phyloP scores from a whole-genome alignment of 148 eudicot species.

The Pharnaceum exiguum region DNA sequence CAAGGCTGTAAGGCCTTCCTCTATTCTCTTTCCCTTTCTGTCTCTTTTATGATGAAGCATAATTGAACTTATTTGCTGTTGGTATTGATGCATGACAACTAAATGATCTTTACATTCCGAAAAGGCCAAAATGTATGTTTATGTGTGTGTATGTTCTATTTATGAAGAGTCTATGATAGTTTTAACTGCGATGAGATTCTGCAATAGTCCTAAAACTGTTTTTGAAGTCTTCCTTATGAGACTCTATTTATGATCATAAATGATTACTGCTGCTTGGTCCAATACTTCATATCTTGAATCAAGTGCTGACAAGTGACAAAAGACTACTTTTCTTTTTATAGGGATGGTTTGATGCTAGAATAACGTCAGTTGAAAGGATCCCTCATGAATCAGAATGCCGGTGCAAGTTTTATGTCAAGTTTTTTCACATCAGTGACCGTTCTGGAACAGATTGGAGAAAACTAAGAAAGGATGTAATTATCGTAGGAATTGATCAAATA shows the following conservation, averaged over 20 bases:
- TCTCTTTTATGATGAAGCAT: not conserved
- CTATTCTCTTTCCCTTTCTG: not conserved
- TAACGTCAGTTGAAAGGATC: slow-evolving; percentile 69
- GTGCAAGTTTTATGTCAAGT: slow-evolving; percentile 61
- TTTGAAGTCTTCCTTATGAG: too few relatives aligned
- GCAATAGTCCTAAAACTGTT: too few relatives aligned
- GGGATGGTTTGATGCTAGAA: slow-evolving; percentile 86
- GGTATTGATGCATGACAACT: too few relatives aligned
- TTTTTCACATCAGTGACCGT: slow-evolving; percentile 46
- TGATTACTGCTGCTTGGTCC: not conserved
- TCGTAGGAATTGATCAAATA: slow-evolving; percentile 50
- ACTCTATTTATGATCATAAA: too few relatives aligned
- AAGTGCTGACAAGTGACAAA: not conserved
- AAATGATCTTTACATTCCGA: too few relatives aligned
- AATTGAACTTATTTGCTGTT: not conserved
- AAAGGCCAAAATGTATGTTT: too few relatives aligned
- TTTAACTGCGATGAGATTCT: too few relatives aligned
- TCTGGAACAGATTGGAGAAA: slow-evolving; percentile 30
- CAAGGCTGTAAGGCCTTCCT: slow-evolving; percentile 38
- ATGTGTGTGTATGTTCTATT: too few relatives aligned
- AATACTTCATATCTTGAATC: not conserved
- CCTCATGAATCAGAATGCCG: slow-evolving; percentile 62
- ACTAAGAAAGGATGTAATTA: slow-evolving; percentile 46
- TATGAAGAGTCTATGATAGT: too few relatives aligned
- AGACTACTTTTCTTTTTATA: slow-evolving; percentile 18